Evolutionary conservation across 2,329 filamentous ascomycete genomes (phyloP), one percentile per base, ranked within the genome.

Genomic region (Ophiostoma angusticollis): DNA sequence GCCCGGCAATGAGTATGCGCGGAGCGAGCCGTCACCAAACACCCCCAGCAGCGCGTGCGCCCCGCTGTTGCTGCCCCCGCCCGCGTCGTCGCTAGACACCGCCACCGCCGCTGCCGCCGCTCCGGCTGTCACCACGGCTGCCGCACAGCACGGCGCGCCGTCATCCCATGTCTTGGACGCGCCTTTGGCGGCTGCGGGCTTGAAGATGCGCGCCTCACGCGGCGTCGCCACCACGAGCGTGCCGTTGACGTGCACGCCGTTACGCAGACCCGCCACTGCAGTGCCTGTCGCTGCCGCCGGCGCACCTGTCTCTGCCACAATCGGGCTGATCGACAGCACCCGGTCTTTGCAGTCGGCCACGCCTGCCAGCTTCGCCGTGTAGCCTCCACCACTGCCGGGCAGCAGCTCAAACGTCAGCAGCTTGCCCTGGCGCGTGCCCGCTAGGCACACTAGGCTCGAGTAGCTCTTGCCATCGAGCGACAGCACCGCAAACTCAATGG

Each of bases 401-500:
- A 96, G 63, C 17, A 98, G 67, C 61, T 94, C 95, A 62, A 96
- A 89, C 0, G 89, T 96, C 6, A 79, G 76, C 14, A 96, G 64
- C 50, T 84, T 84, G 29, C 91, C 91, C 22, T 76, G 59, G 48
- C 80, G 87, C 0, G 91, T 96, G 16, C 91, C 91, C 2, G 93
- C 83, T 49, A 96, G 93, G 48, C 91, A 82, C 42, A 80, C 76
- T 41, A 98, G 93, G 52, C 86, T 95, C 1, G 91, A 96, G 56
- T 93, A 98, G 47, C 84, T 78, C 53, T 96, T 89, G n/a, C 80
- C 83, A 31, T 96, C 91, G 4, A 95, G 63, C 3, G 83, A 93
- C 77, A 98, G 80, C 33, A 94, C 84, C 38, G 84, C 85, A 61
- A 96, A 98, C 53, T 95, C 84, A 21, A 96, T 76, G 22, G 66